Percentiles rank a stretch among this genome's conserved stretches.
Evolutionary conservation across 352 stramenopile genomes (phyloP).

Genomic region (Phytophthora nicotianae): DNA sequence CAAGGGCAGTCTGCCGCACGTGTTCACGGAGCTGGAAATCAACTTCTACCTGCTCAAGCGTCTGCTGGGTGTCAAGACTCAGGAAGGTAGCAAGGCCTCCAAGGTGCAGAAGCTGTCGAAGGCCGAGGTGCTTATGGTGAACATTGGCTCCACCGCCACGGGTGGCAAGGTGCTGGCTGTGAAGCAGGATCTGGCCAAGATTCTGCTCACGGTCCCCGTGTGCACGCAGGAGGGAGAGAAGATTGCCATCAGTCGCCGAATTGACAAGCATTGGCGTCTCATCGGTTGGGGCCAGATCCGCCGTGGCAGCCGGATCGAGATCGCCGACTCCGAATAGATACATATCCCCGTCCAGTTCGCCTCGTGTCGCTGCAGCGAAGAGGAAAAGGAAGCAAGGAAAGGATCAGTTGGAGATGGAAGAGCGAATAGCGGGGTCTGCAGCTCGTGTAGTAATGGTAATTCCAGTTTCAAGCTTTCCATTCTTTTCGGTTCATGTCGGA

Average conservation of each 20-base stretch:
- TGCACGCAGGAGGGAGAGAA: constrained; percentile 99
- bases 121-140: constrained; percentile 99
- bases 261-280: constrained; percentile 99
- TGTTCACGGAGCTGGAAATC: constrained; percentile 99
- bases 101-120: constrained; percentile 99
- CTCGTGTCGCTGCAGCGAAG: constrained; percentile 27
- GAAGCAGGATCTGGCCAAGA: constrained; percentile 99
- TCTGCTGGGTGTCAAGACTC: constrained; percentile 99
- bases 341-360: constrained; percentile 29
- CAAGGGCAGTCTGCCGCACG: constrained; percentile 97
- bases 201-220: constrained; percentile 98
- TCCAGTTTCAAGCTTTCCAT: constrained; percentile 39
- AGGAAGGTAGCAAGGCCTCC: constrained; percentile 98
- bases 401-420: constrained; percentile 39
- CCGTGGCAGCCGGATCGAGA: constrained; percentile 95
- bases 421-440: constrained; percentile 32
- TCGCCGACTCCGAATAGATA: constrained; percentile 88
- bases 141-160: constrained; percentile 99
- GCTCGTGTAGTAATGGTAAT: constrained; percentile 46
- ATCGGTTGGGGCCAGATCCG: constrained; percentile 99
- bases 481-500: constrained; percentile 12
- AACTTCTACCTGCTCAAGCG: constrained; percentile 99
- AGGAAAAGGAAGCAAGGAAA: constrained; percentile 37
- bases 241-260: constrained; percentile 99
- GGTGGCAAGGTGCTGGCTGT: constrained; percentile 94